Base-by-base conservation (phyloP, 2,329 filamentous ascomycete species). In the Gnomoniopsis smithogilvyi region DNA sequence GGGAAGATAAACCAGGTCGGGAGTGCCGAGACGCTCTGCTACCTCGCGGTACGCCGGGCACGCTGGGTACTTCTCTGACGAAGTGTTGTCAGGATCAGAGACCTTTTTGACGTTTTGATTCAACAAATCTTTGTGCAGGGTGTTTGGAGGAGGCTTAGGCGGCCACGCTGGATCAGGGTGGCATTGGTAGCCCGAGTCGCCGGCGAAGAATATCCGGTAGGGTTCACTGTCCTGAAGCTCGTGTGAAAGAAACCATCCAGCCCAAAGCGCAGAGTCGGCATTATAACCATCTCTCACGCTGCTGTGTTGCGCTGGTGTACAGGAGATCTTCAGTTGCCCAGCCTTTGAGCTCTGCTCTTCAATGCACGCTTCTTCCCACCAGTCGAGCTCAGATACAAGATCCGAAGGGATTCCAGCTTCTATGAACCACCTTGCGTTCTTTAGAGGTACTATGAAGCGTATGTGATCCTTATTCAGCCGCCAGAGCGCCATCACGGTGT, bases 231-330 rank as follows among this genome's bases (percentile, higher is more conserved):
- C 38, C 0, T 36, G 12, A 1, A 33, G 2, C 22, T 55, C 46
- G 24, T 56, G 54, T 2, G 61, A 74, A 33, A 91, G 75, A 55
- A 80, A 83, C 87, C 88, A 91, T 45, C 84, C 86, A 3, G 84
- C 80, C 89, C 88, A 92, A 8, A 91, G 76, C 0, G 88, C 88
- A 26, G 79, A 76, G 41, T 75, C 76, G 58, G 80, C 80, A 67
- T 91, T 86, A 62, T 82, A 84, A 0, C 79, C 70, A 0, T 76
- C 77, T 30, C 88, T 77, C 2, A 81, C 82, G 41, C 79, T 84
- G 45, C 80, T 83, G 69, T 91, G 89, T 70, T 92, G 89, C 64
- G 86, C 88, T 0, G 88, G 89, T 19, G 91, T 76, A 64, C 86
- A 90, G 34, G 80, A 80, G 53, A 91, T 80, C 1, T 78, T 80